Base-by-base conservation (phyloP, 192 early-diverging fungal species). In the Rhizoclosmatium globosum region DNA sequence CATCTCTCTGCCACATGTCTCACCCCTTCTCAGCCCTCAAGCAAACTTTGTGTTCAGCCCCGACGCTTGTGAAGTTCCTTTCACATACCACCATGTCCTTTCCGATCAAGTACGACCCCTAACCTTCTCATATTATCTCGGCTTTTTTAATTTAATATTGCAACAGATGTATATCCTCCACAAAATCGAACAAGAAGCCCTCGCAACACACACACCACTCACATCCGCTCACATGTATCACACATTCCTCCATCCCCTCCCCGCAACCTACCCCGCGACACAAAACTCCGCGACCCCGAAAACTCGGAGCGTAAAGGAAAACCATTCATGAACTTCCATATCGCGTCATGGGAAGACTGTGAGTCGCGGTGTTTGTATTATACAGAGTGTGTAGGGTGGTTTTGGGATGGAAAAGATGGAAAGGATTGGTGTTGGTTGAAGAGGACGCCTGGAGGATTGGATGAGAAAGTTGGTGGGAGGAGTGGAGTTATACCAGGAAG, bases 31-130 rank as follows among this genome's bases (percentile, higher is more conserved):
- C 1, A 7, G 2, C 1, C 72, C 60, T 15, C 57, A 74, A 11
- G 72, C 60, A 44, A 45, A 80, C 15, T 50, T 67, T 45, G 45
- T 46, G 17, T 72, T 65, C 64, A 19, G 44, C 2, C 79, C 72
- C 17, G 68, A 85, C 43, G 80, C 85, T n/a, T 86, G 85, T 62
- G 23, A 47, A 47, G 53, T 48, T 23, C 86, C 86, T 2, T 19
- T 65, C 31, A 85, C 83, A 6, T 86, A 86, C 77, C 85, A 86
- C 76, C 81, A 84, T 59, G 62, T 87, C 31, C 48, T 67, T 77
- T 31, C 82, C 76, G 47, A 3, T n/a, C 62, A 64, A 42, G 31
- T 46, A 21, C 82, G 39, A 31, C 31, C 0, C 31, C 0, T 0
- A 31, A 31, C 31, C 31, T 31, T 31, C 31, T 31, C 31, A 31